These are phyloP conservation scores for Rubroshorea leprosula DNA, from an alignment of 345 rosid genomes.

Conservation along the genomic window DNA sequence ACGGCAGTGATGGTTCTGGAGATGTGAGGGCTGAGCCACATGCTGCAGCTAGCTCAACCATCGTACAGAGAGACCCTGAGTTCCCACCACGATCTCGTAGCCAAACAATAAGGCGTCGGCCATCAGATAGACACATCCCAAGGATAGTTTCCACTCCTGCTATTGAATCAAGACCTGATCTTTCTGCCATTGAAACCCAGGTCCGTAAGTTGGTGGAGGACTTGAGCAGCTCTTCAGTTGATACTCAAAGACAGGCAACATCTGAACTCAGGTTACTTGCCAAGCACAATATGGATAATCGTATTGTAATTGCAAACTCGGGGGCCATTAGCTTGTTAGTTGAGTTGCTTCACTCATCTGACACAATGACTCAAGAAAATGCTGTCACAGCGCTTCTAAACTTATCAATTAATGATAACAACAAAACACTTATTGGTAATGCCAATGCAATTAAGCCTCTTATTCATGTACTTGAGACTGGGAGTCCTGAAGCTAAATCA, in stretches of 20 bases:
- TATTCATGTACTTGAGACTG: conserved; percentile 73
- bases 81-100: conserved; percentile 53
- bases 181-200: conserved; percentile 62
- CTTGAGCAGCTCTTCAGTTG: conserved; percentile 48
- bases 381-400: conserved; percentile 91
- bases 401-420: conserved; percentile 73
- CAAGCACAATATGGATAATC: conserved; percentile 68
- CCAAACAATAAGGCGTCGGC: conserved; percentile 64
- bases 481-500: conserved; percentile 80
- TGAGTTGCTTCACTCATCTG: conserved; percentile 50
- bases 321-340: conserved; percentile 67
- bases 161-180: conserved; percentile 65
- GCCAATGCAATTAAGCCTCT: conserved; percentile 75
- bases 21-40: conserved; percentile 55
- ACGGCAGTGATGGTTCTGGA: conserved; percentile 73
- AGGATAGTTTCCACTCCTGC: conserved; percentile 64
- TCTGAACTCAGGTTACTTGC: conserved; percentile 62
- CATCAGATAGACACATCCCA: conserved; percentile 61
- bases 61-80: conserved; percentile 47
- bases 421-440: conserved; percentile 60
- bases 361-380: conserved; percentile 56
- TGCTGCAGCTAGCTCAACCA: conserved; percentile 32
- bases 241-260: conserved; percentile 59
- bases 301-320: conserved; percentile 67
- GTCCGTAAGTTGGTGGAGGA: conserved; percentile 66